Evolutionary conservation across 164 flowering plant species (phyloP).

Genomic region (Vitis rupestris): DNA sequence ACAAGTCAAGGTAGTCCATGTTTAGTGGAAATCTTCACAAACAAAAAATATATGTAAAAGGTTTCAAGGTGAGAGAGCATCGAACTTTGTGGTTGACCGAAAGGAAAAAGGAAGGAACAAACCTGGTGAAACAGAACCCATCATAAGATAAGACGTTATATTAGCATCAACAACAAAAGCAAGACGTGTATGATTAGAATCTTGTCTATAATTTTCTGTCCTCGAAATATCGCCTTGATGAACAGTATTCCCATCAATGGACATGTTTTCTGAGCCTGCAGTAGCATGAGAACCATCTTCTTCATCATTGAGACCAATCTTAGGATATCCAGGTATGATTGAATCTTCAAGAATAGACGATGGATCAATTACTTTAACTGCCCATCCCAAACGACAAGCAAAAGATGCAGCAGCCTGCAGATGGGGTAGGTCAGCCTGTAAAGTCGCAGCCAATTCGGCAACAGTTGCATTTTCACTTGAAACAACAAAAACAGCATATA

Average conservation of each 20-base stretch:
- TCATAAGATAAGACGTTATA: conserved; percentile 98
- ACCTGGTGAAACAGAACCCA: conserved; percentile 99
- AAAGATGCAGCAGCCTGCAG: conserved; percentile 99
- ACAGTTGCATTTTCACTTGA: conserved; percentile 98
- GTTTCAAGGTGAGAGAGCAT: neutral
- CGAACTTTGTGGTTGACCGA: neutral
- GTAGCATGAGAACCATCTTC: conserved; percentile 67
- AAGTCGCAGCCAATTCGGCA: conserved; percentile 89
- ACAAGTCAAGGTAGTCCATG: no score
- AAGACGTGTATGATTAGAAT: conserved; percentile 63
- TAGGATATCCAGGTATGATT: conserved; percentile 44
- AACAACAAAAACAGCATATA: conserved; percentile 99
- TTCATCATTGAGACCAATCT: conserved; percentile 58
- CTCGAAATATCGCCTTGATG: conserved; percentile 53
- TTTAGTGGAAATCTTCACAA: no score
- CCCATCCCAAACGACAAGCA: conserved; percentile 98
- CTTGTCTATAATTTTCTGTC: conserved; percentile 37
- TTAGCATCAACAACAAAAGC: conserved; percentile 99
- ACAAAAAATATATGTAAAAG: no score
- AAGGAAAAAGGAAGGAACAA: conserved; percentile 13
- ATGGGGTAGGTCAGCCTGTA: conserved; percentile 94
- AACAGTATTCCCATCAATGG: conserved; percentile 46
- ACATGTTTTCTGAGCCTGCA: conserved; percentile 51
- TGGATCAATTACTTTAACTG: conserved; percentile 88
- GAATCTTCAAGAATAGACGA: conserved; percentile 81